Percentiles rank a stretch among this genome's conserved stretches.
Evolutionary conservation across 106 monocot genomes (phyloP).

Genomic region (Ottelia alismoides): DNA sequence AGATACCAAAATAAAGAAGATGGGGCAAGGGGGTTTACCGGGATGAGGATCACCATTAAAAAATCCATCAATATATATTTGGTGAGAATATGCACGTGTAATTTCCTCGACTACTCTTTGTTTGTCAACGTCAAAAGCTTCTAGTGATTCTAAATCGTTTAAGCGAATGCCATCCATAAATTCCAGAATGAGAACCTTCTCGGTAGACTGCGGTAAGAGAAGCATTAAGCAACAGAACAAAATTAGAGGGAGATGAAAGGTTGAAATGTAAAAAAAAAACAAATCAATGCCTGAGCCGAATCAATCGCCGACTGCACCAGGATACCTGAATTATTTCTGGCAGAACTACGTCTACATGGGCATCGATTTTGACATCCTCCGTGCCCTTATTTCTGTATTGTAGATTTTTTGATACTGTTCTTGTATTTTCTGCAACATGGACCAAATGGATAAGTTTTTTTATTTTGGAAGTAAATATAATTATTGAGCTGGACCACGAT

Average conservation of each 20-base stretch:
- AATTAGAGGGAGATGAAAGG: too few species aligned
- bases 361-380: constrained; percentile 3
- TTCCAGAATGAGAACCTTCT: constrained; percentile 82
- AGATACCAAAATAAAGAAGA: too few species aligned
- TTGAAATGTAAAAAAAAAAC: too few species aligned
- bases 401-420: constrained; percentile 69
- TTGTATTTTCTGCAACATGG: constrained; percentile 62
- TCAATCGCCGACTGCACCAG: too few species aligned
- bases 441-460: too few species aligned
- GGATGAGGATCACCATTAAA: constrained; percentile 99
- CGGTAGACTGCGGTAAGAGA: constrained; percentile 56
- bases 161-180: constrained; percentile 97
- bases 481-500: neutral
- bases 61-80: constrained; percentile 97
- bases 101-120: constrained; percentile 97
- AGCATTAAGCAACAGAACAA: too few species aligned
- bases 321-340: constrained; percentile 91
- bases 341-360: constrained; percentile 65
- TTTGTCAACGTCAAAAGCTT: constrained; percentile 73
- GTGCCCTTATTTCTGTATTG: constrained; percentile 12
- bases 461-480: too few species aligned
- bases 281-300: too few species aligned
- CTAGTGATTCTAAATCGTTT: constrained; percentile 65
- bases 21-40: too few species aligned
- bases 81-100: constrained; percentile 98